These are phyloP conservation scores for Lactarius vividus DNA, from an alignment of 768 basidiomycete species.

Conservation along the genomic window DNA sequence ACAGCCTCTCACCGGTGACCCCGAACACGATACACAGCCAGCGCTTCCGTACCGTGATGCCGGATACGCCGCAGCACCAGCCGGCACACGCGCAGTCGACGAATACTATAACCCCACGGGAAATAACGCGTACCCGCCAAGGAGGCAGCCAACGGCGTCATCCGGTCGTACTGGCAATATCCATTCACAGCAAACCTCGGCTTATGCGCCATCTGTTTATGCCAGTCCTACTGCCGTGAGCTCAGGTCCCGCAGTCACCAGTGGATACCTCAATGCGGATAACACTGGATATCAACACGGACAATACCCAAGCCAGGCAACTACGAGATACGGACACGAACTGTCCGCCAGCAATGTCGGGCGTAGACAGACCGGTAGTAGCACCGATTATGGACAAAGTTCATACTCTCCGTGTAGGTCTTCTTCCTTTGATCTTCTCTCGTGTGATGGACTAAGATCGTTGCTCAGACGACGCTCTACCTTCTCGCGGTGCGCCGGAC, in stretches of 20 bases:
- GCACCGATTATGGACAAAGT: conserved; percentile 49
- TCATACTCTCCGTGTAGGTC: conserved; percentile 48
- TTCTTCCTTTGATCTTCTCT: background rate
- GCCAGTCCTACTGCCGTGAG: conserved; percentile 31
- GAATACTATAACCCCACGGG: conserved; percentile 58
- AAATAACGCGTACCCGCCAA: conserved; percentile 45
- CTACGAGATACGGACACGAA: conserved; percentile 24
- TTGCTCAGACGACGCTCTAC: conserved; percentile 52
- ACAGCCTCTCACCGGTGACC: conserved; percentile 62
- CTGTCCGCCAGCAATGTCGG: conserved; percentile 26
- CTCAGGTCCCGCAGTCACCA: conserved; percentile 14
- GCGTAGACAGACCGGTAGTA: conserved; percentile 33
- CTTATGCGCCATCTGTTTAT: conserved; percentile 41
- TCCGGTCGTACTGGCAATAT: conserved; percentile 35
- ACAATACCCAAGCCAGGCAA: conserved; percentile 33
- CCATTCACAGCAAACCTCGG: conserved; percentile 41
- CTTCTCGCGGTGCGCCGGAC: conserved; percentile 49
- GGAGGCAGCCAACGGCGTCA: conserved; percentile 28
- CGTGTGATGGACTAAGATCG: background rate
- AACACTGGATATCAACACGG: conserved; percentile 32
- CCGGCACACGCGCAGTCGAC: conserved; percentile 69
- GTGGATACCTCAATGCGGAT: conserved; percentile 13
- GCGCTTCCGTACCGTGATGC: conserved; percentile 32
- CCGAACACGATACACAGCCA: conserved; percentile 44
- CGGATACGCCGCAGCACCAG: conserved; percentile 64